phyloP scores from a whole-genome alignment of 352 stramenopile species.

The Phytophthora pluvialis region DNA sequence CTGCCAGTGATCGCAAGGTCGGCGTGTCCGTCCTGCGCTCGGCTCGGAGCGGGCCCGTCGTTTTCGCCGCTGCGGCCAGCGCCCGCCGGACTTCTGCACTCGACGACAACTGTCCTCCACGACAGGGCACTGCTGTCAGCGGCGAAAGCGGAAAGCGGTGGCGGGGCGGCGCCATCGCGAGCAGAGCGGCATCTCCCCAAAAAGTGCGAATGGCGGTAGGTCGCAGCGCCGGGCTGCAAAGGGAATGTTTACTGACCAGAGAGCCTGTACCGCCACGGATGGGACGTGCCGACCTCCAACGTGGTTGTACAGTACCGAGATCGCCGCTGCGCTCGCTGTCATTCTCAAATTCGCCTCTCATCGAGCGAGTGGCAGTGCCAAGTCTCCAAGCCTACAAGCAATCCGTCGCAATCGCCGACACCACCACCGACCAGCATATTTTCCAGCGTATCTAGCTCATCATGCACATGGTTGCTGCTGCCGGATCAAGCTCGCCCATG shows the following conservation, averaged over 20 bases:
- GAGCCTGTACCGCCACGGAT: conserved; percentile 27
- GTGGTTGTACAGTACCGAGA: conserved; percentile 16
- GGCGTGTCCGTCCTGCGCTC: conserved; percentile 16
- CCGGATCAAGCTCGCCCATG: conserved; percentile 32
- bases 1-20: conserved; percentile 16
- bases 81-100: conserved; percentile 2
- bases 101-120: conserved; percentile 11
- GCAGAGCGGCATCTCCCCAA: conserved; percentile 1
- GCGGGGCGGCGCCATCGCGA: not conserved
- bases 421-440: not conserved
- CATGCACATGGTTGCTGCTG: conserved; percentile 37
- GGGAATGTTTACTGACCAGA: conserved; percentile 37
- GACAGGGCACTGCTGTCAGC: conserved; percentile 1
- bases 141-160: not conserved
- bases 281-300: conserved; percentile 32
- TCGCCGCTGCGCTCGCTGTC: conserved; percentile 21
- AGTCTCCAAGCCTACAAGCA: conserved; percentile 1
- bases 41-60: not conserved
- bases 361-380: conserved; percentile 16
- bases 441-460: not conserved
- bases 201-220: conserved; percentile 32
- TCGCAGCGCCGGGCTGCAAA: conserved; percentile 9
- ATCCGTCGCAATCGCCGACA: not conserved
- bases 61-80: conserved; percentile 7
- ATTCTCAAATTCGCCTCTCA: conserved; percentile 39